Evolutionary conservation across 805 yeast genomes (phyloP), one percentile per base, ranked within the genome.

Genomic region (Myxozyma neglecta): DNA sequence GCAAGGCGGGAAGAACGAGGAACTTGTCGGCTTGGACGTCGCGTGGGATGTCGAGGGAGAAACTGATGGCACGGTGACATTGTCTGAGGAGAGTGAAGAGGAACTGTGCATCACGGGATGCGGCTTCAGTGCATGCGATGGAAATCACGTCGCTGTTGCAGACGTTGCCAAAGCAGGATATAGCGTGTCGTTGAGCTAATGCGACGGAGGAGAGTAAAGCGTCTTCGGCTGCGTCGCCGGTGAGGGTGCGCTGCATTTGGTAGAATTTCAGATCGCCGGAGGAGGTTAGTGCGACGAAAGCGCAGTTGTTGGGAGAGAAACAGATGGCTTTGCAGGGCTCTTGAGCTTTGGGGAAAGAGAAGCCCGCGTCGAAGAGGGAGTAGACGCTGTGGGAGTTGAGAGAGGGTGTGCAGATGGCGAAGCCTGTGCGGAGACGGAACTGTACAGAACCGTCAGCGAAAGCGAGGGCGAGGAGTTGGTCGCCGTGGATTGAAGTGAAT

Each of bases 1-100:
- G 96, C 56, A 89, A 77, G 1, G 94, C 90, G 11, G 93, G 93
- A 68, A 85, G 86, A 18, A 86, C 86, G 44, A 90, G 75, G 63
- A 89, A 77, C 69, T 86, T 85, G 69, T 90, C 97, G 1, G 88
- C 85, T 53, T 86, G 88, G 20, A 69, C 70, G 58, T 89, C 96
- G 57, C 84, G 83, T 7, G 85, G 81, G 52, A 85, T 83, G 70
- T 87, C 89, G 57, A 90, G 78, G 37, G 85, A 83, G 69, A 90
- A 85, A 69, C 85, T 87, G 63, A 90, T 81, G 0, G 94, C 85
- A n/a, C 85, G 75, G 70, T 90, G 96, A 1, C 86, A 79, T 70
- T 90, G 96, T 57, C 82, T 77, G 16, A 87, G 71, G 2, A 87
- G 74, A 1, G 81, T 74, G 8, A 73, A 72, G 68, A 73, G 76